Evolutionary conservation across 352 stramenopile species (phyloP), one percentile per base, ranked within the genome.

Genomic region (Phytophthora ramorum): DNA sequence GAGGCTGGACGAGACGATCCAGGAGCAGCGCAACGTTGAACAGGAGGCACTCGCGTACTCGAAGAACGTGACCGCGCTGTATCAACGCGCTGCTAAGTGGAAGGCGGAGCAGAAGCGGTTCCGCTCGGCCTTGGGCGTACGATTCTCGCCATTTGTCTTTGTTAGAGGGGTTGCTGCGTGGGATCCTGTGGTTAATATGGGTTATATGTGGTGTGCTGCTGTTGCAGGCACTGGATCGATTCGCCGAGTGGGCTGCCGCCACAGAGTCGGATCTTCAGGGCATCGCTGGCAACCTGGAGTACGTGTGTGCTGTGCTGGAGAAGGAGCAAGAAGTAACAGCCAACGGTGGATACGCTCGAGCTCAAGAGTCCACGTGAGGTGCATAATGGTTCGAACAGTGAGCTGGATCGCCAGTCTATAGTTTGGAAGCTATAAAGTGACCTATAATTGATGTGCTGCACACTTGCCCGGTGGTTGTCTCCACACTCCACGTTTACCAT

Each of bases 251-350:
- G 83, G 81, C 83, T 10, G 63, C 50, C 2, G 40, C 60, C 17
- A 74, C 75, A 0, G 81, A 92, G 52, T 71, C 40, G 12, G 78
- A 87, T 52, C 59, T 92, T 43, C 75, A 81, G 35, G 67, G 61
- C 4, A 78, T 92, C 44, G 77, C 83, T 43, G 77, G 81, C 13
- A 92, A 92, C 34, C 63, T 90, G 22, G 83, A 92, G 60, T 90
- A 92, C 54, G 79, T 92, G 14, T 85, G 68, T 52, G 64, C 79
- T 12, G 83, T 92, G 37, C 70, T 92, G 37, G 81, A 92, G 58
- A 84, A 81, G 44, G 78, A 87, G 38, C 63, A 77, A 44, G 68
- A 77, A 35, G 35, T 13, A 3, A 46, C 48, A 17, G 45, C 60
- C 10, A 75, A 76, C 32, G 58, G 58, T 1, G 66, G 66, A 43